Percentiles rank a stretch among this genome's conserved stretches.
Conservation (phyloP, 345 rosid species). For the Citrus sinensis region DNA sequence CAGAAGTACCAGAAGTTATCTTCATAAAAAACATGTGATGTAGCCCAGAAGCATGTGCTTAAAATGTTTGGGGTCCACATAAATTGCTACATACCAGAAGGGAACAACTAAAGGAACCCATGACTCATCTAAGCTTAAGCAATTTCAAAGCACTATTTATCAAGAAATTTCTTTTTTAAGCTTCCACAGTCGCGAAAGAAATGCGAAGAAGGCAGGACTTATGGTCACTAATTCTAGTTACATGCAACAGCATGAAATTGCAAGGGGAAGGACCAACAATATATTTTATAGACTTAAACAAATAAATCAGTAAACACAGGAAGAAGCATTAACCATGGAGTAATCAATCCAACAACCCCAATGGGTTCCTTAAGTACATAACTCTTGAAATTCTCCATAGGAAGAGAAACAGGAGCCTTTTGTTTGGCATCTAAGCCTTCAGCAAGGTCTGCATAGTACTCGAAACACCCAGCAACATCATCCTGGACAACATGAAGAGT, state of each 20-base stretch:
- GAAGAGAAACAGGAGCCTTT: slow-evolving; percentile 82
- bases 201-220: neutral
- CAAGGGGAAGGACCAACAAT: neutral
- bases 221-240: neutral
- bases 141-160: neutral
- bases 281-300: neutral
- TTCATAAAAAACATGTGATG: neutral
- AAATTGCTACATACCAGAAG: neutral
- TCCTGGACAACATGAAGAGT: slow-evolving; percentile 56
- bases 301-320: neutral
- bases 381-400: slow-evolving; percentile 74
- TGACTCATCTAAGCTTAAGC: neutral
- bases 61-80: neutral
- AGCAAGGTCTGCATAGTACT: slow-evolving; percentile 93
- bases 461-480: slow-evolving; percentile 96
- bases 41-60: neutral
- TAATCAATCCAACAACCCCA: slow-evolving; percentile 93
- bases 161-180: neutral
- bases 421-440: slow-evolving; percentile 91
- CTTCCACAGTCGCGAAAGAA: neutral
- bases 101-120: neutral
- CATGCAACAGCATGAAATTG: neutral
- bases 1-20: neutral
- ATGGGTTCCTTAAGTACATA: slow-evolving; percentile 81
- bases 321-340: slow-evolving; percentile 71